Percentiles rank a stretch among this genome's conserved stretches.
These are phyloP conservation scores for Sonneratia alba DNA, from an alignment of 345 rosid species.

Conservation along the genomic window DNA sequence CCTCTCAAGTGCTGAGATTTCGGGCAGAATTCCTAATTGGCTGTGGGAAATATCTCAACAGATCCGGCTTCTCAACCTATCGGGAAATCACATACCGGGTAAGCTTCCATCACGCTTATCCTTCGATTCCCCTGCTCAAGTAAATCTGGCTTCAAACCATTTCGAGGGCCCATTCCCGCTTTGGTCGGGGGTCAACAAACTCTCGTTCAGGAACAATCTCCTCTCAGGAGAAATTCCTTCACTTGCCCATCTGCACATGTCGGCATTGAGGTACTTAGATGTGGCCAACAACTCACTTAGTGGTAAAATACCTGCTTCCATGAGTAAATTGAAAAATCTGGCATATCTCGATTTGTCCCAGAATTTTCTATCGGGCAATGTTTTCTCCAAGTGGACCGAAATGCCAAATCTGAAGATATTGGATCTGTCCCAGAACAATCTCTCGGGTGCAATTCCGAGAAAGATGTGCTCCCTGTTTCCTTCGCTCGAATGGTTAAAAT, in stretches of 20 bases:
- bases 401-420: constrained; percentile 2
- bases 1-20: constrained; percentile 13
- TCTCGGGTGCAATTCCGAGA: constrained; percentile 11
- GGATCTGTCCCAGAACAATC: constrained; percentile 17
- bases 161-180: constrained; percentile 13
- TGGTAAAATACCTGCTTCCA: neutral
- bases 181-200: constrained; percentile 8
- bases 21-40: constrained; percentile 13
- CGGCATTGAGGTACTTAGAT: neutral
- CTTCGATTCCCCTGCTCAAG: neutral
- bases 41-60: constrained; percentile 11
- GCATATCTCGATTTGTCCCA: constrained; percentile 12
- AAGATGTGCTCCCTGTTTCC: constrained; percentile 8
- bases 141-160: constrained; percentile 10
- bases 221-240: constrained; percentile 8
- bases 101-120: constrained; percentile 5
- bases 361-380: constrained; percentile 16
- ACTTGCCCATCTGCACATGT: neutral
- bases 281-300: constrained; percentile 5
- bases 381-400: constrained; percentile 14
- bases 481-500: constrained; percentile 9
- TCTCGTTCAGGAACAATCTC: constrained; percentile 12
- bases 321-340: neutral
- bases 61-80: constrained; percentile 15
- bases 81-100: constrained; percentile 11